Percentiles rank a stretch among this genome's conserved stretches.
These are phyloP conservation scores for Syzygium oleosum DNA, from an alignment of 345 rosid species.

Conservation along the genomic window DNA sequence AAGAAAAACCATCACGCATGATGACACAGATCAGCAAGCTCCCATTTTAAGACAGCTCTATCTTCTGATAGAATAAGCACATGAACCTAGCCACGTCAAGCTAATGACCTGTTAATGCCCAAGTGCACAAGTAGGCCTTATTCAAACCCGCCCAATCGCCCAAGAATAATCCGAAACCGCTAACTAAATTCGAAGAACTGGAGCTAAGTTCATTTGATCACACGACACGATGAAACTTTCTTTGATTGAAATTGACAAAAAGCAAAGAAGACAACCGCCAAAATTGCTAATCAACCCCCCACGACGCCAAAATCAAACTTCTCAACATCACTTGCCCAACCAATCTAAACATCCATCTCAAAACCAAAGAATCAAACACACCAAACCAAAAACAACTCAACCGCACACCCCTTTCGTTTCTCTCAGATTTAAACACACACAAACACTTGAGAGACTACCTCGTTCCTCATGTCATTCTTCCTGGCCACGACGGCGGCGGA, in stretches of 20 bases:
- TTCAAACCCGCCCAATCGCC: neutral
- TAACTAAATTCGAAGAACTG: neutral
- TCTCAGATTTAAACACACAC: neutral
- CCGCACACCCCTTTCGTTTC: neutral
- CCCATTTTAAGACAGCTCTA: too few species aligned
- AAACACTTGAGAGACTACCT: conserved; percentile 20
- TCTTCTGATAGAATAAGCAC: neutral
- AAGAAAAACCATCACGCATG: neutral
- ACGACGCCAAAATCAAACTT: neutral
- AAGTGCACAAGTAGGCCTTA: neutral
- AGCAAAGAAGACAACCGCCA: neutral
- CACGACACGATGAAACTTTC: neutral
- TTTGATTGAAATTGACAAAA: neutral
- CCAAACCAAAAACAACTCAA: neutral
- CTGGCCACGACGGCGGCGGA: conserved; percentile 69
- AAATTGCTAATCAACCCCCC: neutral
- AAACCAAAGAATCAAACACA: neutral
- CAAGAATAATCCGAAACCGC: neutral
- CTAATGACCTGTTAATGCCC: neutral
- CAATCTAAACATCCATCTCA: neutral
- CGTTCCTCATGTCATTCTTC: conserved; percentile 56
- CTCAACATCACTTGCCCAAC: neutral
- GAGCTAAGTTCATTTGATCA: neutral
- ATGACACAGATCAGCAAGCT: neutral
- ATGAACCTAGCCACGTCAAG: neutral